These are phyloP conservation scores for Novymonas esmeraldas DNA, from an alignment of 208 protist genomes.

Conservation along the genomic window DNA sequence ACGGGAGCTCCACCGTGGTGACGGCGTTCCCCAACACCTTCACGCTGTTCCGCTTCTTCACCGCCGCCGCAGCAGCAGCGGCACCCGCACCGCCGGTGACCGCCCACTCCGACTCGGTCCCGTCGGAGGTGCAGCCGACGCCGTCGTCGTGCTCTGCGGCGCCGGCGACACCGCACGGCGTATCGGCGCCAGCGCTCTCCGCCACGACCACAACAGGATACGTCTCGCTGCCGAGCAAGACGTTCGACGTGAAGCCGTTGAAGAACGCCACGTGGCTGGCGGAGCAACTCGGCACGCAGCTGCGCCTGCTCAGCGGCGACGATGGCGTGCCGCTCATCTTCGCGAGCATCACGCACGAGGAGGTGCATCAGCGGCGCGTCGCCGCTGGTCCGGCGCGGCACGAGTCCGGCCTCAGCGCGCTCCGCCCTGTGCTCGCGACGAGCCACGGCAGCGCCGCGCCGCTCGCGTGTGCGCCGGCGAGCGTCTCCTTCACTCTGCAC, in stretches of 20 bases:
- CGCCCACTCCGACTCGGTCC: not conserved
- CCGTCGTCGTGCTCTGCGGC: not conserved
- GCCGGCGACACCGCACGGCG: not conserved
- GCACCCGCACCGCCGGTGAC: conserved; percentile 1
- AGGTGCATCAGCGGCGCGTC: conserved; percentile 2
- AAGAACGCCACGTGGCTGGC: conserved; percentile 50
- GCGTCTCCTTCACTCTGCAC: conserved; percentile 29
- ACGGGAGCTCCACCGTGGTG: conserved; percentile 26
- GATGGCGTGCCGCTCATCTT: conserved; percentile 43
- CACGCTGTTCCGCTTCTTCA: conserved; percentile 31
- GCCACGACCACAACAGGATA: conserved; percentile 8
- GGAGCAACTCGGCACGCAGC: conserved; percentile 51
- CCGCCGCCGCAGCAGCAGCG: not conserved
- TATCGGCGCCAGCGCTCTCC: not conserved
- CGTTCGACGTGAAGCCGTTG: conserved; percentile 64
- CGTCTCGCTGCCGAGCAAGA: conserved; percentile 49
- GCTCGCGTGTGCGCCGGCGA: not conserved
- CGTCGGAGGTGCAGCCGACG: conserved; percentile 6
- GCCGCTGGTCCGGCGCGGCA: not conserved
- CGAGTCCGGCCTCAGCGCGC: not conserved
- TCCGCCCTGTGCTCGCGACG: not conserved
- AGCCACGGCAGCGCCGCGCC: not conserved
- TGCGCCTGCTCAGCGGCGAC: conserved; percentile 43
- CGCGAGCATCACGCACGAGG: conserved; percentile 23
- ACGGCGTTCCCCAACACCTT: conserved; percentile 27